These are phyloP conservation scores for Setomelanomma holmii DNA, from an alignment of 2,329 filamentous ascomycete genomes.

Conservation along the genomic window DNA sequence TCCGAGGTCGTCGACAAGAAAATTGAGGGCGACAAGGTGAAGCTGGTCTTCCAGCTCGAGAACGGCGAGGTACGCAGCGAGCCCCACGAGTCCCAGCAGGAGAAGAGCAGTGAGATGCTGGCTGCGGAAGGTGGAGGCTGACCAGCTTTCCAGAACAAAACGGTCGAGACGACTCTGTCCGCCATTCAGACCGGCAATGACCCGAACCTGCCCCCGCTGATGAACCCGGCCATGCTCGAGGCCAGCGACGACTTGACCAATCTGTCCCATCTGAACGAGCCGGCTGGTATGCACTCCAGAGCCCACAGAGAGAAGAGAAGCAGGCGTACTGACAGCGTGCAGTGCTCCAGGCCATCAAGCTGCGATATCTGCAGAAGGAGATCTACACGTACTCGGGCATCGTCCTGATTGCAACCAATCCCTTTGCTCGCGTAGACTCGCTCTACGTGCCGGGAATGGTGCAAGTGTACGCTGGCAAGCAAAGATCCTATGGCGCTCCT, in stretches of 20 bases:
- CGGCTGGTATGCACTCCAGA: conserved; percentile 72
- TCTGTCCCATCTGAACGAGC: conserved; percentile 96
- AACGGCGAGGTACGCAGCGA: conserved; percentile 79
- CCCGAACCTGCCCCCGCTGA: conserved; percentile 83
- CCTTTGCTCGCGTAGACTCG: conserved; percentile 95
- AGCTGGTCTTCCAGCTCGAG: conserved; percentile 84
- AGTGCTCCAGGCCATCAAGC: conserved; percentile 97
- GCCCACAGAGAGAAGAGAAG: conserved; percentile 1
- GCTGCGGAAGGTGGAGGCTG: conserved; percentile 12
- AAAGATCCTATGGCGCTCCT: conserved; percentile 93
- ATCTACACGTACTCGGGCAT: conserved; percentile 99
- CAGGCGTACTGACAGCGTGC: conserved; percentile 40
- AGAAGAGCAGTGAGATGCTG: neutral
- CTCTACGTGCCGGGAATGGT: conserved; percentile 99
- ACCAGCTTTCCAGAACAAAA: conserved; percentile 69
- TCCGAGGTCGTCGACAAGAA: conserved; percentile 91
- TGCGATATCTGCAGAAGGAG: conserved; percentile 97
- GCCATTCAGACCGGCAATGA: conserved; percentile 80
- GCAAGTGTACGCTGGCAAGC: conserved; percentile 98
- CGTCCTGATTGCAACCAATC: conserved; percentile 97
- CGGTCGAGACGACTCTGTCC: conserved; percentile 76
- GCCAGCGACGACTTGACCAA: conserved; percentile 98
- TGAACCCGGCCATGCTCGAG: conserved; percentile 98
- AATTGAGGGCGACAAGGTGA: conserved; percentile 83
- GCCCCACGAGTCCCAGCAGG: neutral